Conservation (phyloP, 371 early-diverging fungal genomes). For the Blakeslea trispora region DNA sequence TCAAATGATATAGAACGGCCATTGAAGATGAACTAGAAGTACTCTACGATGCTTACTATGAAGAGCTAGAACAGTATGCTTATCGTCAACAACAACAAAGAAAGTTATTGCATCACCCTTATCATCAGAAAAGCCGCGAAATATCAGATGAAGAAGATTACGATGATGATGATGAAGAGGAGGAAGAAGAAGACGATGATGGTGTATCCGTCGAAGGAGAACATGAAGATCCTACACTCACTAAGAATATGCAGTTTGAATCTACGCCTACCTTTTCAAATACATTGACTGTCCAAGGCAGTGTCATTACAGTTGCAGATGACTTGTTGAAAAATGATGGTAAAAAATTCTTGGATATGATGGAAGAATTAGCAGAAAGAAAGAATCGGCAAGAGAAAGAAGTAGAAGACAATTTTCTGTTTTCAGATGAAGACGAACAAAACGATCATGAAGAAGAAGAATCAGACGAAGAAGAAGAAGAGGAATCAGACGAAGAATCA, state of each 20-base stretch:
- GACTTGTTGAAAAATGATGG: conserved; percentile 92
- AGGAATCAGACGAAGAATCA: conserved; percentile 42
- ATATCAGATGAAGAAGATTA: conserved; percentile 28
- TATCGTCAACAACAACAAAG: conserved; percentile 66
- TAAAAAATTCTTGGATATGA: conserved; percentile 90
- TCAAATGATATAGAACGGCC: conserved; percentile 61
- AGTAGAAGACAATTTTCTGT: conserved; percentile 1
- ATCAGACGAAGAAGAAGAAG: conserved; percentile 61
- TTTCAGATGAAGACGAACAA: conserved; percentile 23
- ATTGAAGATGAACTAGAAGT: conserved; percentile 91
- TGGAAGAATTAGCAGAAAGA: conserved; percentile 92
- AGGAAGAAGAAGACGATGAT: background rate
- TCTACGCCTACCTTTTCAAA: background rate
- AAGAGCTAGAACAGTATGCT: conserved; percentile 87
- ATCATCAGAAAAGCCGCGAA: background rate
- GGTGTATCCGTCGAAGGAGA: no score
- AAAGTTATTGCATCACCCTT: conserved; percentile 17
- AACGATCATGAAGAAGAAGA: conserved; percentile 49
- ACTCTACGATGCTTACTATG: conserved; percentile 91
- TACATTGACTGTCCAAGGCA: conserved; percentile 46
- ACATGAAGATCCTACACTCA: no score
- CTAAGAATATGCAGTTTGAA: conserved; percentile 54
- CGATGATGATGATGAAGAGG: conserved; percentile 57
- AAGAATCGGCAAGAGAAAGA: conserved; percentile 80
- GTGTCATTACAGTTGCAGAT: conserved; percentile 87